These are phyloP conservation scores for Cantharellus anzutake DNA, from an alignment of 768 basidiomycete species.

Conservation along the genomic window DNA sequence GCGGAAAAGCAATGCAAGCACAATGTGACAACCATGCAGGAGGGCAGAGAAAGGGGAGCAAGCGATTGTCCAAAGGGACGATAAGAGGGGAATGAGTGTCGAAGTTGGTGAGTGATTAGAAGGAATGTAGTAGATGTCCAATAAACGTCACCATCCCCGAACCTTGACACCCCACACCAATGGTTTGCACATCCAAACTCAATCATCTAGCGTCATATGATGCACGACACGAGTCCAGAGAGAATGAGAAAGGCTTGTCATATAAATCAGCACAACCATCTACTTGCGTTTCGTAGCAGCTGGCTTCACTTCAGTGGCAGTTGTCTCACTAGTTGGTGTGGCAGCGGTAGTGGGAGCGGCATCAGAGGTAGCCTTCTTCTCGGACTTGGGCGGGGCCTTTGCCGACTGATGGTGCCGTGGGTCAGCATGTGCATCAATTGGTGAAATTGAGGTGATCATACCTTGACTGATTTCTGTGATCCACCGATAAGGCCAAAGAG, in stretches of 20 bases:
- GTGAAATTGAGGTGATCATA: constrained; percentile 11
- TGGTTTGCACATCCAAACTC: not conserved
- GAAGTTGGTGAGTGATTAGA: not conserved
- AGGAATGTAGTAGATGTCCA: not conserved
- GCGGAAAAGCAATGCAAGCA: too few species aligned
- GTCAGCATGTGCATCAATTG: not conserved
- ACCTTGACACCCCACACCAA: not conserved
- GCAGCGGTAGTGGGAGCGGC: constrained; percentile 14
- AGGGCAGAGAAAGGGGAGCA: too few species aligned
- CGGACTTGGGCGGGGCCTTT: constrained; percentile 9
- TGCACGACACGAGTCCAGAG: not conserved
- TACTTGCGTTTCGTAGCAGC: constrained; percentile 53
- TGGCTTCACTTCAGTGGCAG: constrained; percentile 1
- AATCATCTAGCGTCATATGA: not conserved
- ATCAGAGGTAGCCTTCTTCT: constrained; percentile 46
- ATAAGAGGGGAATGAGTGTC: not conserved
- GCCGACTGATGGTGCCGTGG: not conserved
- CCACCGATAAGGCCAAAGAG: constrained; percentile 64
- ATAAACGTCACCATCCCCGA: not conserved
- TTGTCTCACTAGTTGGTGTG: not conserved
- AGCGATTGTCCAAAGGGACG: too few species aligned
- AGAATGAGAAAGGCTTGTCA: not conserved
- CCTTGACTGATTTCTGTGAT: constrained; percentile 50
- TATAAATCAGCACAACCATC: not conserved
- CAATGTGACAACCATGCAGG: too few species aligned